Conservation (phyloP, 768 basidiomycete species). For the Hygrocybe punicea region DNA sequence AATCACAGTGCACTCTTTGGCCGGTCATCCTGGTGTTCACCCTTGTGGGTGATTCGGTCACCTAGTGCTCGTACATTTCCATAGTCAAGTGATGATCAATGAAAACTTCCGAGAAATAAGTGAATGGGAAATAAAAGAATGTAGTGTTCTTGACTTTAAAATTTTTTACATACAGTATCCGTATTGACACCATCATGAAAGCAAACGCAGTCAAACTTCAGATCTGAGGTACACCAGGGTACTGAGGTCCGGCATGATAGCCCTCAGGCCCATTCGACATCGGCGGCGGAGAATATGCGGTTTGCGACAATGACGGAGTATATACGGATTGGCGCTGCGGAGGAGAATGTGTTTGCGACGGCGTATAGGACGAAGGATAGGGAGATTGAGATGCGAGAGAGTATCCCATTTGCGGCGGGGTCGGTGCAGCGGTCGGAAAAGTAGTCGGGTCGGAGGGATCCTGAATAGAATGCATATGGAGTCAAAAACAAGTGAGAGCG, state of each 20-base stretch:
- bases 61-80: constrained; percentile 54
- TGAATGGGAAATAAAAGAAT: neutral
- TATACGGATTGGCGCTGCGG: neutral
- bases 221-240: neutral
- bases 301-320: too few relatives aligned
- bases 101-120: neutral
- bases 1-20: constrained; percentile 61
- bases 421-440: constrained; percentile 4
- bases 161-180: neutral
- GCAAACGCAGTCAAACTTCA: neutral
- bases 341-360: neutral
- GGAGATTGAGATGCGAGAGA: neutral
- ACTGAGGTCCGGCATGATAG: neutral
- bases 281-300: neutral
- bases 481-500: neutral
- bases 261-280: too few relatives aligned
- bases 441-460: constrained; percentile 13
- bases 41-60: constrained; percentile 54
- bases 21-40: constrained; percentile 43
- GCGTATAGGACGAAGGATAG: neutral
- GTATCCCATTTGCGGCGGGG: neutral
- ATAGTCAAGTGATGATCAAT: neutral
- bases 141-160: neutral
- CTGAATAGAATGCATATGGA: neutral
- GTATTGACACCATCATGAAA: neutral